A percentile compares a stretch with the other conserved stretches of the same genome.
phyloP scores from a whole-genome alignment of 148 eudicot species.

The Vaccinium myrtillus region DNA sequence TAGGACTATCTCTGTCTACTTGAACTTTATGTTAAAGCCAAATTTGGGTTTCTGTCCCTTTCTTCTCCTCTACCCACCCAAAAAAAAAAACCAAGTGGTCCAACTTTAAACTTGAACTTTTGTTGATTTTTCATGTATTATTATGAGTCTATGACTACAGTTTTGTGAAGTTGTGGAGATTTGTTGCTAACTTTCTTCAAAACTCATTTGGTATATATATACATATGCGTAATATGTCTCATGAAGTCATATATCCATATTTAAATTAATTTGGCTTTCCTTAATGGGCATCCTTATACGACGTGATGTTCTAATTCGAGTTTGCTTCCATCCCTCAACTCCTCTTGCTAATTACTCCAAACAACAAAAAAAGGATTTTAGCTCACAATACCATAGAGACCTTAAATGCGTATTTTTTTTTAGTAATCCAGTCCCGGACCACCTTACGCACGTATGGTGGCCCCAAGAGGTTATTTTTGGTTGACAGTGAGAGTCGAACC shows the following conservation, averaged over 20 bases:
- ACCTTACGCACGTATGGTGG: too few species aligned
- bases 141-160: neutral
- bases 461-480: too few species aligned
- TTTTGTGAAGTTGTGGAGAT: neutral
- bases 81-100: neutral
- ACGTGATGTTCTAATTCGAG: neutral
- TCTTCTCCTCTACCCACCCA: neutral
- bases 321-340: neutral
- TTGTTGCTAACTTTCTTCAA: neutral
- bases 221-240: neutral
- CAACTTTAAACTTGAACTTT: neutral
- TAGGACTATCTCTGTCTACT: neutral
- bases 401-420: neutral
- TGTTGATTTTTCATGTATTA: neutral
- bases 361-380: neutral
- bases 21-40: neutral
- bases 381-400: neutral
- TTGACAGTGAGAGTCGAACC: too few species aligned
- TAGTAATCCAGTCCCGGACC: too few species aligned
- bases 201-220: neutral
- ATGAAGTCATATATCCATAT: neutral
- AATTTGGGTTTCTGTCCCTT: neutral
- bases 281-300: neutral
- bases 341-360: neutral
- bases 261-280: neutral